Evolutionary conservation across 106 monocot species (phyloP).

Genomic region (Acanthochlamys bracteata): DNA sequence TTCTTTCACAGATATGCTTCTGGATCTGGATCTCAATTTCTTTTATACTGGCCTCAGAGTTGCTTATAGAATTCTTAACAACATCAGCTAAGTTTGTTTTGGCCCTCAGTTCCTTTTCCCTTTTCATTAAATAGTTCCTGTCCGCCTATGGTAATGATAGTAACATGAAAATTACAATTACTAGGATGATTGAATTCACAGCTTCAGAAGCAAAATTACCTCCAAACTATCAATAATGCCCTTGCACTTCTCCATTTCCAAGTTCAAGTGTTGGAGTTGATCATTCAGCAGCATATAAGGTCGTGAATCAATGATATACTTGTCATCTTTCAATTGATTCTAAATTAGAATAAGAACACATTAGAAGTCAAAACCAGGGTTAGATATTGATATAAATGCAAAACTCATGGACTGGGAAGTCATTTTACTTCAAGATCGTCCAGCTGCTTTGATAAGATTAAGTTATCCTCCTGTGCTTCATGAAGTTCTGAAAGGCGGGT

Average conservation of each 20-base stretch:
- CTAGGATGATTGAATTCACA: neutral
- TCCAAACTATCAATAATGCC: slow-evolving; percentile 61
- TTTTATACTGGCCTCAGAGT: slow-evolving; percentile 46
- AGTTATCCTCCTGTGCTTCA: slow-evolving; percentile 72
- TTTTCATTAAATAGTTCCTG: slow-evolving; percentile 42
- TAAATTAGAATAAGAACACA: slow-evolving; percentile 12
- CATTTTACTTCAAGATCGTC: slow-evolving; percentile 66
- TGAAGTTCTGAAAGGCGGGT: slow-evolving; percentile 82
- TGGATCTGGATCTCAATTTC: slow-evolving; percentile 68
- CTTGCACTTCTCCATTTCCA: slow-evolving; percentile 65
- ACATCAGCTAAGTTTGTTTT: slow-evolving; percentile 69
- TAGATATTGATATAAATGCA: slow-evolving; percentile 4
- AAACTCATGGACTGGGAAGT: too few relatives aligned
- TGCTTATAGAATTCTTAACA: slow-evolving; percentile 35
- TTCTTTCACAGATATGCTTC: slow-evolving; percentile 57
- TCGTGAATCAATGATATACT: slow-evolving; percentile 58
- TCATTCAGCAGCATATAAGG: slow-evolving; percentile 54
- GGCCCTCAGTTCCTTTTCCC: slow-evolving; percentile 57
- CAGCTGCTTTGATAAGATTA: slow-evolving; percentile 57
- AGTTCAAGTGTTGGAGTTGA: slow-evolving; percentile 55
- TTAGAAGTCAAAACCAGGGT: slow-evolving; percentile 1
- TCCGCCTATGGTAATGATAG: slow-evolving; percentile 36
- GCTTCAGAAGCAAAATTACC: slow-evolving; percentile 29
- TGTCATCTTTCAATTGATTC: slow-evolving; percentile 82
- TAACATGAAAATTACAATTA: too few relatives aligned